These are phyloP conservation scores for Phoenix dactylifera DNA, from an alignment of 176 grass and related monocot genomes.

Conservation along the genomic window DNA sequence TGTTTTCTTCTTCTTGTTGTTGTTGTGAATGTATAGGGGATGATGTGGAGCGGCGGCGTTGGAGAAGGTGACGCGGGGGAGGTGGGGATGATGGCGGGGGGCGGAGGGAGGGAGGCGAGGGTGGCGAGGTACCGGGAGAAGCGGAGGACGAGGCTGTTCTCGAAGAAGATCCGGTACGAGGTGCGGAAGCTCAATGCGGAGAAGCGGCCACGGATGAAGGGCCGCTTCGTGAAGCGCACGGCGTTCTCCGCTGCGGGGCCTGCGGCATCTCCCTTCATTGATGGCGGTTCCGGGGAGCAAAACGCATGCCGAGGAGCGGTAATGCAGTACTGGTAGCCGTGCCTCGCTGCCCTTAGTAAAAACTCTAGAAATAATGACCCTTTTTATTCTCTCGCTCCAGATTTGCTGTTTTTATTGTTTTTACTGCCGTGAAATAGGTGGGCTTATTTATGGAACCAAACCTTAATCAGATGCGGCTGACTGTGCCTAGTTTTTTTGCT, in stretches of 20 bases:
- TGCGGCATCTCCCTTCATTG: not conserved
- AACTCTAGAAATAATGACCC: too few relatives aligned
- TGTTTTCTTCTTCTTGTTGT: not conserved
- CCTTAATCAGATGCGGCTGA: too few relatives aligned
- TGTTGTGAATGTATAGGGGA: slow-evolving; percentile 1
- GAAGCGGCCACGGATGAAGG: slow-evolving; percentile 98
- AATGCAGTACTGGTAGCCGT: too few relatives aligned
- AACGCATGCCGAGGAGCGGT: too few relatives aligned
- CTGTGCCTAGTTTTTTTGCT: too few relatives aligned
- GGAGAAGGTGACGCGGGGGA: slow-evolving; percentile 6
- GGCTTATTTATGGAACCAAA: too few relatives aligned
- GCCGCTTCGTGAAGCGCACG: slow-evolving; percentile 82
- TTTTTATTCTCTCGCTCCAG: too few relatives aligned
- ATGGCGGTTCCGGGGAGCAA: too few relatives aligned
- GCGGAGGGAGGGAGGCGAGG: slow-evolving; percentile 70
- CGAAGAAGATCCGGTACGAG: slow-evolving; percentile 99
- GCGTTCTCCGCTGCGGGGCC: slow-evolving; percentile 10
- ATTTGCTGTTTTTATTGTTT: too few relatives aligned
- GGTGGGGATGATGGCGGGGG: slow-evolving; percentile 17
- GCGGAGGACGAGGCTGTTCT: slow-evolving; percentile 82
- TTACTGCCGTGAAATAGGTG: too few relatives aligned
- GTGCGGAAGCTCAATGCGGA: slow-evolving; percentile 98
- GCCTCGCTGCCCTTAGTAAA: too few relatives aligned
- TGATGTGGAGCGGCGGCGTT: not conserved
- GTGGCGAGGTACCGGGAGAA: slow-evolving; percentile 95